These are phyloP conservation scores for Pezicula radicicola DNA, from an alignment of 2,329 filamentous ascomycete species.

Conservation along the genomic window DNA sequence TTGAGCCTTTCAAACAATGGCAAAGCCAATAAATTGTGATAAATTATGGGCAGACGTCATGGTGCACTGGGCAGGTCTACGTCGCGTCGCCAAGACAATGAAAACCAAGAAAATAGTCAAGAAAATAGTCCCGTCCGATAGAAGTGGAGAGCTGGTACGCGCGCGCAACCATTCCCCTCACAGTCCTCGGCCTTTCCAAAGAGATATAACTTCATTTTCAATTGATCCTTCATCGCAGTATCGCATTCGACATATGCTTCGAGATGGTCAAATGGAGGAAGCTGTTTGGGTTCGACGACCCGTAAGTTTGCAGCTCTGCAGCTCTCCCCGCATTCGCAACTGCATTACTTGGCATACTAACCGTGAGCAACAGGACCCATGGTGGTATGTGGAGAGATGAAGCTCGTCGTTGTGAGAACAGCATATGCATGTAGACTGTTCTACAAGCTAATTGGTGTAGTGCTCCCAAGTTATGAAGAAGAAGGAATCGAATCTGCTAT, in stretches of 20 bases:
- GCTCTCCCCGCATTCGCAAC: background rate
- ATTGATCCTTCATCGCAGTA: background rate
- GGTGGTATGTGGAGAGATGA: slow-evolving; percentile 24
- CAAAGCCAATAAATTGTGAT: no score
- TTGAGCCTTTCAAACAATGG: no score
- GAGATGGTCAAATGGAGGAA: slow-evolving; percentile 28
- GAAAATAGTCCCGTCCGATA: background rate
- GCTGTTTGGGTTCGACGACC: slow-evolving; percentile 26
- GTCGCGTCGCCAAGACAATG: slow-evolving; percentile 1
- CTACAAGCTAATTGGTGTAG: slow-evolving; percentile 33
- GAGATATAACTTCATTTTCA: background rate
- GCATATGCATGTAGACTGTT: background rate
- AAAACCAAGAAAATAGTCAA: slow-evolving; percentile 9
- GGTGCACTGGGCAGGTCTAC: background rate
- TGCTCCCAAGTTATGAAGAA: slow-evolving; percentile 62
- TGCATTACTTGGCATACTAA: background rate
- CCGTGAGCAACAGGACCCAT: slow-evolving; percentile 12
- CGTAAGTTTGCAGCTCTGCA: slow-evolving; percentile 10
- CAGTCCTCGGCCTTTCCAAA: background rate
- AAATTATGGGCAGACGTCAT: background rate
- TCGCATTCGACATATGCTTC: background rate
- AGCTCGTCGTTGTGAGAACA: slow-evolving; percentile 21
- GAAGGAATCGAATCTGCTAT: slow-evolving; percentile 63
- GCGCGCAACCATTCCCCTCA: background rate
- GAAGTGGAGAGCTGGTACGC: background rate